phyloP scores from a whole-genome alignment of 2,329 filamentous ascomycete species.

The Penicillium aurantiogriseum region DNA sequence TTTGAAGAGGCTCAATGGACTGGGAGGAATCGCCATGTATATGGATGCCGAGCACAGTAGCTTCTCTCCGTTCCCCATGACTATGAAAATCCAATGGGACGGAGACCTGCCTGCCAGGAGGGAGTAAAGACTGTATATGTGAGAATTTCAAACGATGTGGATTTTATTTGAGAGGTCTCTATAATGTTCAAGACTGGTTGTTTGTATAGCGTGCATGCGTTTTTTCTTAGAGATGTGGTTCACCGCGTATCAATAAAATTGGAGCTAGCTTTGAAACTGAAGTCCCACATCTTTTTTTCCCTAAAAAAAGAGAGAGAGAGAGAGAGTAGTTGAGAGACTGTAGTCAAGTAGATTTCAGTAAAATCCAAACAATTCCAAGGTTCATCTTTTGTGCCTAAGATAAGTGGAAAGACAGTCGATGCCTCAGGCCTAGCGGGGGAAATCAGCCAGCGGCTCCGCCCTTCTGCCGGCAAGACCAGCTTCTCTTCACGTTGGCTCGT shows the following conservation, averaged over 20 bases:
- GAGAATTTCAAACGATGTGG: neutral
- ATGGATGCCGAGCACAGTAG: slow-evolving; percentile 46
- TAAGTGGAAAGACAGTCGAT: neutral
- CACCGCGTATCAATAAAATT: neutral
- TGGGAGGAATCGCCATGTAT: slow-evolving; percentile 44
- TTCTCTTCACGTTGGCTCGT: slow-evolving; percentile 14
- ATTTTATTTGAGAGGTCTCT: neutral
- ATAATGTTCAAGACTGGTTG: neutral
- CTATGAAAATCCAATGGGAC: slow-evolving; percentile 48
- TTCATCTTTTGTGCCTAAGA: neutral
- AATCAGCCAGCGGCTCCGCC: slow-evolving; percentile 16
- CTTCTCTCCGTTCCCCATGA: slow-evolving; percentile 45
- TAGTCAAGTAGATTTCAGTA: neutral
- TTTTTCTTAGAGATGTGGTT: neutral
- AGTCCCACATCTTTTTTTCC: neutral
- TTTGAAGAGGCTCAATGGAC: slow-evolving; percentile 40
- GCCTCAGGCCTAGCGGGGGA: slow-evolving; percentile 23
- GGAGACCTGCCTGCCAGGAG: slow-evolving; percentile 32
- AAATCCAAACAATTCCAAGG: neutral
- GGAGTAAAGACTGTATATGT: neutral
- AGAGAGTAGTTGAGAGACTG: neutral
- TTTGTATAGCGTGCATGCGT: neutral
- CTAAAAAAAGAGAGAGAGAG: too few relatives aligned
- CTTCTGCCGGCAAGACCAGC: slow-evolving; percentile 24
- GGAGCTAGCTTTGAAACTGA: neutral